Conservation (phyloP, 2,329 filamentous ascomycete species). For the Furcasterigmium furcatum region DNA sequence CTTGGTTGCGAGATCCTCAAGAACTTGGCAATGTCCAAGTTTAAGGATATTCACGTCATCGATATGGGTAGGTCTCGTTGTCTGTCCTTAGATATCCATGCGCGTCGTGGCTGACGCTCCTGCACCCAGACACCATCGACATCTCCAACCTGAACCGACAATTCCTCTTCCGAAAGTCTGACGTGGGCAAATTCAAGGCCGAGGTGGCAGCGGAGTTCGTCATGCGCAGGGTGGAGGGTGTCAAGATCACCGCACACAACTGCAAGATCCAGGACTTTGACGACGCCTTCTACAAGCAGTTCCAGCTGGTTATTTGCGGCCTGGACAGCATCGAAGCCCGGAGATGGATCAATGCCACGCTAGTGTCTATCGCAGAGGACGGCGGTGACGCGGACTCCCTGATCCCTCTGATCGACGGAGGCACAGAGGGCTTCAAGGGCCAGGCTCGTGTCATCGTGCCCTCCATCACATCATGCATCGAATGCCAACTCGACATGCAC, state of each 20-base stretch:
- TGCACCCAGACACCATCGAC: conserved; percentile 80
- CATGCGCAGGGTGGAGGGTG: conserved; percentile 81
- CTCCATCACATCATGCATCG: conserved; percentile 91
- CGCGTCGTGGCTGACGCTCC: conserved; percentile 4
- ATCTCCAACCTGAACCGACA: conserved; percentile 97
- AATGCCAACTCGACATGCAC: conserved; percentile 98
- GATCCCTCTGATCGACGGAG: conserved; percentile 93
- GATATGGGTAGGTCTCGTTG: conserved; percentile 74
- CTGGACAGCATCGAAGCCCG: conserved; percentile 95
- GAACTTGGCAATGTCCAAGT: conserved; percentile 90
- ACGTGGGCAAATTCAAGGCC: conserved; percentile 92
- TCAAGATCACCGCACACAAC: conserved; percentile 91
- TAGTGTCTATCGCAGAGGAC: conserved; percentile 85
- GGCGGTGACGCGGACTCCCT: conserved; percentile 73
- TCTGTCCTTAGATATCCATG: not conserved
- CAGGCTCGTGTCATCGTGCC: conserved; percentile 91
- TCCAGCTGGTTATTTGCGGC: conserved; percentile 89
- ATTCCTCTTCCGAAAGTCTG: conserved; percentile 87
- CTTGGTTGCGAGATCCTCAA: conserved; percentile 96
- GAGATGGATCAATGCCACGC: conserved; percentile 96
- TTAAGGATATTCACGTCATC: conserved; percentile 97
- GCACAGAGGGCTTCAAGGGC: conserved; percentile 97
- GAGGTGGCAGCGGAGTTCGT: conserved; percentile 91
- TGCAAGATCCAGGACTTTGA: conserved; percentile 96
- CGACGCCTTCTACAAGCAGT: conserved; percentile 95